Evolutionary conservation across 1,139 yeast genomes (phyloP), one percentile per base, ranked within the genome.

Genomic region (Trichomonascaceae sp.): DNA sequence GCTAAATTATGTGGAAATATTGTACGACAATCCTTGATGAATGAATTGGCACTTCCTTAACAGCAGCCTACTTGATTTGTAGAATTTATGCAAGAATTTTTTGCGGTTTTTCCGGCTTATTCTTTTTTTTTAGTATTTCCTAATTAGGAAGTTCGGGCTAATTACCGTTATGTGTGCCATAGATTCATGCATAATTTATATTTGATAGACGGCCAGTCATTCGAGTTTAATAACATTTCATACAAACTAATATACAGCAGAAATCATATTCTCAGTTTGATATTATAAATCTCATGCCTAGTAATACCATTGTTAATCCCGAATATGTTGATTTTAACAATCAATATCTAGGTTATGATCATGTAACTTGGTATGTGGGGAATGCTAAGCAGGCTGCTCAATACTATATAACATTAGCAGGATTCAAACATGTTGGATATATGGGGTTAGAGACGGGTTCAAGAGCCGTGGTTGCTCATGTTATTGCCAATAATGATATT

Each of bases 361-460:
- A 80, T 65, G 73, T 80, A 4, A 78, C 82, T 8, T 82, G 83
- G 76, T 80, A 78, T 56, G 83, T 79, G 12, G 79, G 88, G 9
- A 86, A 86, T 60, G 87, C 95, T 24, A 83, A 81, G 58, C 81
- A 81, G 59, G 74, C 82, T 55, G 83, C 95, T 0, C 67, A 71
- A 30, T 79, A 75, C 63, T 79, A 83, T 55, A 75, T 80, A 51
- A 63, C 75, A 15, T 69, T 79, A 3, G 78, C 83, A 73, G 96
- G 95, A 0, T 87, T 87, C 66, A 62, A 72, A 30, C 80, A 78
- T 48, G 66, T 84, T 49, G 95, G 90, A 0, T 81, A 77, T 61
- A 75, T 69, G 57, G 89, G 88, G 1, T 74, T 87, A 49, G 93
- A 85, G 63, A 85, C 84, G 1, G 87, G 85, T 1, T 79, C 85